Evolutionary conservation across 169 alveolate species (phyloP).

Genomic region (Plasmodium gaboni): DNA sequence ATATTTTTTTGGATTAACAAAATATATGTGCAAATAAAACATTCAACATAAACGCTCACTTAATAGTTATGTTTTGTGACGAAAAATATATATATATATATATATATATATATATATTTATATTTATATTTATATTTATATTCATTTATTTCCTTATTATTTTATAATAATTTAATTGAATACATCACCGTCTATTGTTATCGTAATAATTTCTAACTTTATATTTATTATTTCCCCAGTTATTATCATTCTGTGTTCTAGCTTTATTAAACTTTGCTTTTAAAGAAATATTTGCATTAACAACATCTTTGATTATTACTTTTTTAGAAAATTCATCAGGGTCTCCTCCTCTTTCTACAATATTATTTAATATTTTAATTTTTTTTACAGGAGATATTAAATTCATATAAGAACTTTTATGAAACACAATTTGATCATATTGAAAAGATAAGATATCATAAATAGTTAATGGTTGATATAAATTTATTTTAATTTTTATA

Average conservation of each 20-base stretch:
- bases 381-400: conserved; percentile 60
- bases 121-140: too few species aligned
- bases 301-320: conserved; percentile 37
- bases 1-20: too few species aligned
- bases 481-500: conserved; percentile 18
- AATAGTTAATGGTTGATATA: conserved; percentile 40
- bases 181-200: conserved; percentile 14
- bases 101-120: too few species aligned
- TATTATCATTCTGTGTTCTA: conserved; percentile 22
- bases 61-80: too few species aligned
- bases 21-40: too few species aligned
- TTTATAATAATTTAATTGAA: too few species aligned
- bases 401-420: conserved; percentile 32
- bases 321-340: conserved; percentile 54
- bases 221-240: conserved; percentile 8
- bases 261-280: conserved; percentile 37
- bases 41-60: too few species aligned
- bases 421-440: conserved; percentile 20
- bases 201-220: conserved; percentile 60
- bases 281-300: conserved; percentile 50
- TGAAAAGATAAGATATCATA: conserved; percentile 59
- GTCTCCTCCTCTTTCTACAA: conserved; percentile 58
- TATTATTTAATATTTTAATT: conserved; percentile 25
- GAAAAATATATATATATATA: too few species aligned
- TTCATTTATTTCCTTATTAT: too few species aligned